These are phyloP conservation scores for Cutaneotrichosporon dermatis DNA, from an alignment of 1,284 basidiomycete species.

Conservation along the genomic window DNA sequence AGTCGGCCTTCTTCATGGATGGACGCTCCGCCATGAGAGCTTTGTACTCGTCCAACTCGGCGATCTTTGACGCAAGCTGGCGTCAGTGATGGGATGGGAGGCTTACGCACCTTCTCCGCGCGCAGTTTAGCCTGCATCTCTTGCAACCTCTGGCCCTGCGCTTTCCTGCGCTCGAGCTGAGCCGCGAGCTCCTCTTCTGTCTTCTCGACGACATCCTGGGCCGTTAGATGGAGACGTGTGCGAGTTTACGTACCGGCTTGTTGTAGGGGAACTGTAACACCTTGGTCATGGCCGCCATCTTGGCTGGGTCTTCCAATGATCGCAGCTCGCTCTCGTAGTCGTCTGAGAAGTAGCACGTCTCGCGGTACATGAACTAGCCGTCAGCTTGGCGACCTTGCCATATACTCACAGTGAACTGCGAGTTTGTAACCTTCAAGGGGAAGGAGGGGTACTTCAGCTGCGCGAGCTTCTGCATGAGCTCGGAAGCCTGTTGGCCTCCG, in stretches of 20 bases:
- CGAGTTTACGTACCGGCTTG: slow-evolving; percentile 51
- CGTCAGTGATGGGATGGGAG: not conserved
- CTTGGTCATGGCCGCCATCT: slow-evolving; percentile 63
- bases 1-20: slow-evolving; percentile 70
- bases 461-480: slow-evolving; percentile 84
- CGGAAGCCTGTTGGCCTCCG: slow-evolving; percentile 84
- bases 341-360: slow-evolving; percentile 75
- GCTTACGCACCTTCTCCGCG: slow-evolving; percentile 67
- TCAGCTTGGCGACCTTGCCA: slow-evolving; percentile 31
- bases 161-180: slow-evolving; percentile 71
- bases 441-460: slow-evolving; percentile 96
- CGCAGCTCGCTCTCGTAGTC: slow-evolving; percentile 72
- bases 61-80: slow-evolving; percentile 51
- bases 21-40: slow-evolving; percentile 63
- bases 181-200: slow-evolving; percentile 82
- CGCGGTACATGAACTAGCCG: slow-evolving; percentile 78
- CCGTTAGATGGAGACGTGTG: not conserved
- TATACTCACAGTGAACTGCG: slow-evolving; percentile 54
- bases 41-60: slow-evolving; percentile 67
- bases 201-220: slow-evolving; percentile 69
- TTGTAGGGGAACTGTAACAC: slow-evolving; percentile 82
- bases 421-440: slow-evolving; percentile 54
- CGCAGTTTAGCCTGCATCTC: slow-evolving; percentile 87
- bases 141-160: slow-evolving; percentile 81
- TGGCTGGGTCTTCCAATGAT: slow-evolving; percentile 60